Evolutionary conservation across 2,329 filamentous ascomycete species (phyloP), one percentile per base, ranked within the genome.

Genomic region (Colletotrichum tabaci): DNA sequence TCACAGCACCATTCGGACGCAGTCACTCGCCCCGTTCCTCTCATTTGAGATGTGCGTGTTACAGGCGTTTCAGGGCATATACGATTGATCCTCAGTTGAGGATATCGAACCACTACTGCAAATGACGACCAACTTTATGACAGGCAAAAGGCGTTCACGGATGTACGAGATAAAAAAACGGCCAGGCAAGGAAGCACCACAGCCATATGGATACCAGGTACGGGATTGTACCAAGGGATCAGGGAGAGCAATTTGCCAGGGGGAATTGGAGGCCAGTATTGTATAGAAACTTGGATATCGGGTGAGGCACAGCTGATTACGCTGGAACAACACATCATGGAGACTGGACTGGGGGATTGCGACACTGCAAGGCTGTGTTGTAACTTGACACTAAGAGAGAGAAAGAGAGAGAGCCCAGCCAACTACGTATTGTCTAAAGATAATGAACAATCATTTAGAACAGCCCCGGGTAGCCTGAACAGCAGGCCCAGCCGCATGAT

Each of bases 381-480:
- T 10, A 38, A 38, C 35, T 38, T 38, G 35, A 38, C 35, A 38
- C 8, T 10, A 38, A 38, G 35, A 10, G 35, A 38, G 35, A 38
- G 35, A 38, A 8, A 38, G 35, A 38, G 47, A 26, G 21, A 61
- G 53, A 63, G 58, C 52, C 53, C 55, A 52, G 63, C 38, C 46
- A 55, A 44, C 53, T 40, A 63, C 13, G 38, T 68, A 68, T 55
- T 71, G 53, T 52, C 38, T 72, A 72, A 72, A 72, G 60, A 72
- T 71, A 72, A 72, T 71, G 56, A 52, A 52, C 66, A 71, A 66
- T 66, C 61, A 61, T 72, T 61, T 38, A 71, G 64, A 68, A 44
- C 42, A 62, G 26, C 0, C 16, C 35, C 38, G 4, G 13, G 18
- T 30, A 30, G 47, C 35, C 21, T 57, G 1, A 57, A 23, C 3